Evolutionary conservation across 192 early-diverging fungal species (phyloP), one percentile per base, ranked within the genome.

Genomic region (Borealophlyctis nickersoniae): DNA sequence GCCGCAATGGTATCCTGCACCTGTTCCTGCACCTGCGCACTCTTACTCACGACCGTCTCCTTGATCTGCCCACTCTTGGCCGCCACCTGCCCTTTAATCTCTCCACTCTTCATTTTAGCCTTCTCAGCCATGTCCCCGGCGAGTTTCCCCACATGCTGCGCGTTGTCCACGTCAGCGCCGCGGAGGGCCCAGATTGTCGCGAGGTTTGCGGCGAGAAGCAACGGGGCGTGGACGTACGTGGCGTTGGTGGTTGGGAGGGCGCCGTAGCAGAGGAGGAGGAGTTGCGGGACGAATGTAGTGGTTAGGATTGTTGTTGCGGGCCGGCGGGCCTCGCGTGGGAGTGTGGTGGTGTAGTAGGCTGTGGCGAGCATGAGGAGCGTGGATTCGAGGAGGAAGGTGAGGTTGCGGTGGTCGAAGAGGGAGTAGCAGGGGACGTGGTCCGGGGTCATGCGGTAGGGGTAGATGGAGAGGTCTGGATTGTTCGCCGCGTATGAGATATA

Each of bases 241-340:
- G 9, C 19, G 39, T 45, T 45, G 9, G 9, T 13, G 39, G 39
- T 45, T 45, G 39, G 39, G 39, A 45, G 39, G 19, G 7, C 39
- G 19, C 39, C 39, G 39, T 45, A 45, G 19, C 9, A 7, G 39
- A 45, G 19, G 39, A 45, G 39, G 39, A 45, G 9, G 7, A 13
- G 39, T 45, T 45, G 39, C 39, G 39, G 39, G 39, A 45, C 19
- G 39, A 45, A 19, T n/a, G n/a, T n/a, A 45, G 39, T 45, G 39
- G 19, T 13, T 45, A 45, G 39, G 39, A 45, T 7, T 19, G 19
- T 45, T 7, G 19, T 45, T 45, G 39, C 19, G 7, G 39, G 19
- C 9, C 7, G 39, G 39, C 7, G 39, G 7, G 7, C 19, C 9
- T 45, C 9, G 39, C 39, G 39, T 7, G 39, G 39, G 39, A 45